Evolutionary conservation across 768 basidiomycete species (phyloP), one percentile per base, ranked within the genome.

Genomic region (Suillus subaureus): DNA sequence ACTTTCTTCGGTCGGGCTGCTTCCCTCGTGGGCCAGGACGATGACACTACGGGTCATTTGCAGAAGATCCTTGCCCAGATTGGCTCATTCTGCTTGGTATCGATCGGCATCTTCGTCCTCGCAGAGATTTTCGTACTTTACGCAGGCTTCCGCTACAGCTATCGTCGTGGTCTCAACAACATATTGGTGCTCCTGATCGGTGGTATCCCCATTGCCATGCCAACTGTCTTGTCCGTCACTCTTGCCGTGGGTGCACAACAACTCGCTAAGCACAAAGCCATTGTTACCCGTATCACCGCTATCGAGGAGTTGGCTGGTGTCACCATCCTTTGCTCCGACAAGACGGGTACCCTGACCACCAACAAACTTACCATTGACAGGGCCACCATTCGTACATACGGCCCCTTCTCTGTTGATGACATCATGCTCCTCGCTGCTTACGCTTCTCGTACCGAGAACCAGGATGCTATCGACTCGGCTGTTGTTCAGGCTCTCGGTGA

Each of bases 151-250:
- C 84, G 82, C 65, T 98, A 93, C 84, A 79, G 73, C 61, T 99
- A 99, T 83, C 93, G 97, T 73, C 90, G 90, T 67, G 97, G 96
- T 82, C 90, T 98, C 71, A 89, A 99, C 86, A 92, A 96, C 84
- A 96, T 98, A 81, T 88, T 99, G 40, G 97, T 98, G 69, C 93
- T 99, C 78, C 86, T 99, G 87, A 99, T 99, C 80, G 97, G 97
- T 85, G 97, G 97, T 84, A 99, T 99, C 75, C 97, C 97, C 74
- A 99, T 98, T 80, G 97, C 97, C 77, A 99, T 99, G 97, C 97
- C 97, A 70, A 99, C 97, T 67, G 96, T 98, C 70, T 81, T 99
- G 67, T 97, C 96, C 64, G 97, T 98, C 81, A 98, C 97, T 26
- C 94, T 98, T 75, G 97, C 97, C 62, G 96, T 99, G 76, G 97